Base-by-base conservation (phyloP, 805 yeast genomes). In the Millerozyma acaciae region DNA sequence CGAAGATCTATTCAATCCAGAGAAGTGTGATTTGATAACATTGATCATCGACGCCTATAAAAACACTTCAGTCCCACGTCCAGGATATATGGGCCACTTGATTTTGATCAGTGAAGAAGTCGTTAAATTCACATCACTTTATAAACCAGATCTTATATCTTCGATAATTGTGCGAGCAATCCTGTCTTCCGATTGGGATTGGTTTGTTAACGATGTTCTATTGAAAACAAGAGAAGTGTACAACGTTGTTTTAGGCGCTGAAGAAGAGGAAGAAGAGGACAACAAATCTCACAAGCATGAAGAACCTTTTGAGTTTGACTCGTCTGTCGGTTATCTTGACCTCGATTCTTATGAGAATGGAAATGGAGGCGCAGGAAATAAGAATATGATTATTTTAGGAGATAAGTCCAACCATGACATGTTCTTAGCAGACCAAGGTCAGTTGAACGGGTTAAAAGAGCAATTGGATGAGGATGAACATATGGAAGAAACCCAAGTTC, bases 71-170 rank as follows among this genome's bases (percentile, higher is more conserved):
- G 76, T 78, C 4, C 73, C 84, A 25, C 72, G 94, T 35, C 75
- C 89, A 24, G 98, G 98, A 0, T 93, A 87, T 53, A 88, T 89
- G 87, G 98, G 98, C n/a, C 98, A 93, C 55, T 62, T 93, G 43
- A 87, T 95, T 5, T 65, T 93, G 32, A 86, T 93, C 36, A 88
- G 96, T 32, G 98, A 93, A 55, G 98, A 93, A 55, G 88, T 93
- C 28, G 96, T 88, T 30, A 93, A 93, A 55, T 93, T 93, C 56
- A 68, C 75, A 3, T 71, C 68, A n/a, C 55, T 77, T 12, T 76
- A 76, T 46, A 68, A 78, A 23, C 78, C 82, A 6, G 83, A 76
- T 40, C 57, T 76, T 16, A 70, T 79, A 9, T 72, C 84, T 2
- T 71, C 75, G 3, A 50, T 64, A 4, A 75, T 79, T 14, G 72